These are phyloP conservation scores for Peronospora tabacina DNA, from an alignment of 352 stramenopile genomes.

Conservation along the genomic window DNA sequence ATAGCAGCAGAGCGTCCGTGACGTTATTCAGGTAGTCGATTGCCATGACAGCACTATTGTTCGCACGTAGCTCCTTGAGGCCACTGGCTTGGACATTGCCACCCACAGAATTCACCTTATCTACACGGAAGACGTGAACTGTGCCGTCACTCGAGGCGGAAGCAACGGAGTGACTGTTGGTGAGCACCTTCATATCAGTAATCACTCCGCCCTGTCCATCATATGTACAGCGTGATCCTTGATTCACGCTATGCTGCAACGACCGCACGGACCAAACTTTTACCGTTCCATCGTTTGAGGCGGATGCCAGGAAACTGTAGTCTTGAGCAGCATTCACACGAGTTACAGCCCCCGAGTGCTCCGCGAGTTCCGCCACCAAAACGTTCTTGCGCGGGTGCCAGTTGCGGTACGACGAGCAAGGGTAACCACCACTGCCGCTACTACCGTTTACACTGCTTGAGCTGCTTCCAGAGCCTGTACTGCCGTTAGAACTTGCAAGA, in stretches of 20 bases:
- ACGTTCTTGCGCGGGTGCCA: slow-evolving; percentile 83
- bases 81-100: slow-evolving; percentile 65
- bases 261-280: slow-evolving; percentile 93
- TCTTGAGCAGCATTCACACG: slow-evolving; percentile 91
- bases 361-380: slow-evolving; percentile 76
- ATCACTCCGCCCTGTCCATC: slow-evolving; percentile 86
- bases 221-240: slow-evolving; percentile 91
- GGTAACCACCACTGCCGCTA: slow-evolving; percentile 27
- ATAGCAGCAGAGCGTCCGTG: slow-evolving; percentile 90
- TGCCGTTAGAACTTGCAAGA: slow-evolving; percentile 20
- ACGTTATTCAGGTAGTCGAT: slow-evolving; percentile 96
- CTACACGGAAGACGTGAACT: slow-evolving; percentile 95
- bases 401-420: slow-evolving; percentile 54
- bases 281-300: slow-evolving; percentile 93
- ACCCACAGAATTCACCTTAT: slow-evolving; percentile 70
- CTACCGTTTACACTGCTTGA: slow-evolving; percentile 25
- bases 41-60: slow-evolving; percentile 89
- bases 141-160: slow-evolving; percentile 84
- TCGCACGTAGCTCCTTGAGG: slow-evolving; percentile 67
- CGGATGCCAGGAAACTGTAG: slow-evolving; percentile 93
- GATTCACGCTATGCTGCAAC: slow-evolving; percentile 90
- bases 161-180: slow-evolving; percentile 94
- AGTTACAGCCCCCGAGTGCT: slow-evolving; percentile 91
- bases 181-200: slow-evolving; percentile 92
- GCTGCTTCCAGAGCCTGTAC: slow-evolving; percentile 18